phyloP scores from a whole-genome alignment of 1,284 basidiomycete species.

The Melampsora larici-populina region DNA sequence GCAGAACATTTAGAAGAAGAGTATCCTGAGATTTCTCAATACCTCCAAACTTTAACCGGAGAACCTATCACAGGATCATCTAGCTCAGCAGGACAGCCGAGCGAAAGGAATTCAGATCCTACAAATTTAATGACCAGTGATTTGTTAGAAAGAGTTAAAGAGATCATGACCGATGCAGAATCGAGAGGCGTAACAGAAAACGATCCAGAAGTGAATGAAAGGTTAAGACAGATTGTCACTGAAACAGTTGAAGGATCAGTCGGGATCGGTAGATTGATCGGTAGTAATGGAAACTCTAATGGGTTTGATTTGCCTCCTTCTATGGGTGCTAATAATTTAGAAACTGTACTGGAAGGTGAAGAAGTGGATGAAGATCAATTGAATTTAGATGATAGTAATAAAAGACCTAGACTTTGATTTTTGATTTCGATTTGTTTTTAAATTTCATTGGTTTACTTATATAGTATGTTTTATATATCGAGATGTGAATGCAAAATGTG shows the following conservation, averaged over 20 bases:
- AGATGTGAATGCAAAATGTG: too few species aligned
- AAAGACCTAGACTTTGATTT: slow-evolving; percentile 28
- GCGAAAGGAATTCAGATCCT: not conserved
- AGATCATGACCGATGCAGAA: slow-evolving; percentile 40
- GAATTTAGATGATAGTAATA: not conserved
- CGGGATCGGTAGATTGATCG: slow-evolving; percentile 26
- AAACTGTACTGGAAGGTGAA: slow-evolving; percentile 20
- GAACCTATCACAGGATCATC: slow-evolving; percentile 48
- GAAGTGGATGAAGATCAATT: not conserved
- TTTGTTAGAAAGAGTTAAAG: slow-evolving; percentile 15
- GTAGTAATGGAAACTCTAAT: not conserved
- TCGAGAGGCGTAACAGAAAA: slow-evolving; percentile 20
- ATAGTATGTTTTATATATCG: too few species aligned
- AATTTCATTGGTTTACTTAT: too few species aligned
- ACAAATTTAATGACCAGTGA: slow-evolving; percentile 31
- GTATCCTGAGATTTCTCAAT: slow-evolving; percentile 70
- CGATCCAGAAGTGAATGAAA: slow-evolving; percentile 17
- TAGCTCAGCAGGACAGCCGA: too few species aligned
- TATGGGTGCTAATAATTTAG: not conserved
- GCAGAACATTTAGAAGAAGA: slow-evolving; percentile 72
- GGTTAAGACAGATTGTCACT: slow-evolving; percentile 28
- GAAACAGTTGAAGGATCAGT: slow-evolving; percentile 30
- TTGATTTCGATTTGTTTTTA: not conserved
- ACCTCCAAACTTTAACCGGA: slow-evolving; percentile 61
- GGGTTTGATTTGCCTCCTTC: not conserved